Conservation (phyloP, 306 rosid genomes). For the Citrullus mucosospermus region DNA sequence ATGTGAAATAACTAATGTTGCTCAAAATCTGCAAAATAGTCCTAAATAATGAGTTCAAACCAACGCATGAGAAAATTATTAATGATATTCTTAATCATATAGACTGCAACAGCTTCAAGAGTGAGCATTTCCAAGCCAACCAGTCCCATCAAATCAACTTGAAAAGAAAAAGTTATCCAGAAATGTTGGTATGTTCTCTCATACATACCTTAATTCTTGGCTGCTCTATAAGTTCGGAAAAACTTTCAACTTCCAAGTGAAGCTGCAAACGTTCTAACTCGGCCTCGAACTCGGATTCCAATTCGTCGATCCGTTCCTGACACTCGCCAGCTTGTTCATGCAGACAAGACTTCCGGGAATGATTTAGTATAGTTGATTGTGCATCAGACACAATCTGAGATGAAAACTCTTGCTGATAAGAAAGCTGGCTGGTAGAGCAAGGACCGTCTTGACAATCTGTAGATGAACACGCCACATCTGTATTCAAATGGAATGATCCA, state of each 20-base stretch:
- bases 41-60: neutral
- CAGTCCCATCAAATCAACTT: neutral
- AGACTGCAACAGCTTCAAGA: neutral
- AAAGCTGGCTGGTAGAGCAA: constrained; percentile 22
- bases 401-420: constrained; percentile 20
- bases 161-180: neutral
- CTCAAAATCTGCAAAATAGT: neutral
- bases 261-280: constrained; percentile 67
- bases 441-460: constrained; percentile 39
- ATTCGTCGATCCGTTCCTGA: constrained; percentile 43
- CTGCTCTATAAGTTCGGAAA: constrained; percentile 18
- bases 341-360: constrained; percentile 11
- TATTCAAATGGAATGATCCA: constrained; percentile 20
- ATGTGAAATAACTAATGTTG: neutral
- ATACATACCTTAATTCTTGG: constrained; percentile 31
- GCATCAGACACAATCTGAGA: constrained; percentile 18
- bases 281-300: constrained; percentile 62
- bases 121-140: neutral
- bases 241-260: constrained; percentile 49
- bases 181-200: neutral
- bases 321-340: constrained; percentile 21
- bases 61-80: neutral
- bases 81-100: neutral
- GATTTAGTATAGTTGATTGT: constrained; percentile 13
- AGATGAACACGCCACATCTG: constrained; percentile 30